Conservation (phyloP, 305 asterid genomes). For the Fraxinus angustifolia region DNA sequence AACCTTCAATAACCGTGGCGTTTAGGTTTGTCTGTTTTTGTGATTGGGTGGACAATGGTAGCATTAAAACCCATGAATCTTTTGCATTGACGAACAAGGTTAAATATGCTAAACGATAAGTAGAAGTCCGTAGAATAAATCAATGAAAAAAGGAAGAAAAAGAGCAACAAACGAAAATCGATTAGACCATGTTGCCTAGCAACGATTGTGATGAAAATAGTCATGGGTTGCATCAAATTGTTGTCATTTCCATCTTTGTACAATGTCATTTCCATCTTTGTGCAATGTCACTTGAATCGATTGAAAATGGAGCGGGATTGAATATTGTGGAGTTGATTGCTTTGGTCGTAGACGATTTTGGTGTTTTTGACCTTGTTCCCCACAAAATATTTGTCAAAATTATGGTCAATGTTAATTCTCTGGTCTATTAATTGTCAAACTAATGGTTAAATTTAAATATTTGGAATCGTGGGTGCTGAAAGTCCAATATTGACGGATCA, state of each 20-base stretch:
- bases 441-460: too few relatives aligned
- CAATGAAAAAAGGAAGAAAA: not conserved
- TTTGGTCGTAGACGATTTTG: not conserved
- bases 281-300: not conserved
- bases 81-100: conserved; percentile 5
- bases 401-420: too few relatives aligned
- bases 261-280: too few relatives aligned
- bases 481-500: too few relatives aligned
- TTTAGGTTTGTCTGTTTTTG: conserved; percentile 15
- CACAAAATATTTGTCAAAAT: not conserved
- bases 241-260: conserved; percentile 20
- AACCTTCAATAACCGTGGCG: conserved; percentile 50
- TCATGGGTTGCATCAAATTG: conserved; percentile 12
- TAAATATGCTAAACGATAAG: not conserved
- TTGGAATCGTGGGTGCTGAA: too few relatives aligned
- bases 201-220: conserved; percentile 1
- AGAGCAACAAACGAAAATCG: not conserved
- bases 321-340: not conserved
- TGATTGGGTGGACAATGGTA: conserved; percentile 37
- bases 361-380: not conserved
- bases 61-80: conserved; percentile 33
- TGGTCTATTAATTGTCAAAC: too few relatives aligned
- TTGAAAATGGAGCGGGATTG: not conserved
- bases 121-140: not conserved
- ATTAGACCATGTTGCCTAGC: not conserved